Evolutionary conservation across 129 eudicot genomes (phyloP).

Genomic region (Helianthus annuus): DNA sequence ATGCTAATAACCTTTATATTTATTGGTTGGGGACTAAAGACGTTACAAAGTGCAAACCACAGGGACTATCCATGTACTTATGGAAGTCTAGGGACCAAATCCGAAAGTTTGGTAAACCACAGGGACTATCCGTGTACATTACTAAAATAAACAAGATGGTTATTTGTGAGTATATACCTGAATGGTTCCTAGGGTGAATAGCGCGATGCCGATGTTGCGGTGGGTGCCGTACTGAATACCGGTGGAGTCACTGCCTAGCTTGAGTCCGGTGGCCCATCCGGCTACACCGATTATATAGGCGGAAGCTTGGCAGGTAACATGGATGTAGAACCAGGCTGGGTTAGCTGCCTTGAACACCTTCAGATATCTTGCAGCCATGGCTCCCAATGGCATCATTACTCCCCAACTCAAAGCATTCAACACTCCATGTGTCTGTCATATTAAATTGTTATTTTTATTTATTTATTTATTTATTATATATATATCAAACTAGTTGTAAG

Average conservation of each 20-base stretch:
- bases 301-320: conserved; percentile 69
- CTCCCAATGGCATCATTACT: conserved; percentile 83
- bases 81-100: not conserved
- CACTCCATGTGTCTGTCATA: conserved; percentile 79
- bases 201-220: conserved; percentile 68
- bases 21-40: no score
- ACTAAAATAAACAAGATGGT: not conserved
- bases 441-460: not conserved
- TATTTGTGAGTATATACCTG: conserved; percentile 48
- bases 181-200: conserved; percentile 76
- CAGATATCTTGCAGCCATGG: conserved; percentile 78
- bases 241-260: conserved; percentile 68
- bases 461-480: not conserved
- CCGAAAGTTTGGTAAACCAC: no score
- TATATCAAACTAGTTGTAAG: not conserved
- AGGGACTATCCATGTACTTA: no score
- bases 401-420: conserved; percentile 94
- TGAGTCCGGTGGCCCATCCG: conserved; percentile 87
- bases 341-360: conserved; percentile 76
- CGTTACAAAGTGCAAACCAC: no score
- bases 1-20: no score
- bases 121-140: no score
- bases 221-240: conserved; percentile 54
- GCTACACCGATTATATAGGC: conserved; percentile 83
- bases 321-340: conserved; percentile 97